Evolutionary conservation across 2,329 filamentous ascomycete genomes (phyloP).

Genomic region (Zymoseptoria pseudotritici): DNA sequence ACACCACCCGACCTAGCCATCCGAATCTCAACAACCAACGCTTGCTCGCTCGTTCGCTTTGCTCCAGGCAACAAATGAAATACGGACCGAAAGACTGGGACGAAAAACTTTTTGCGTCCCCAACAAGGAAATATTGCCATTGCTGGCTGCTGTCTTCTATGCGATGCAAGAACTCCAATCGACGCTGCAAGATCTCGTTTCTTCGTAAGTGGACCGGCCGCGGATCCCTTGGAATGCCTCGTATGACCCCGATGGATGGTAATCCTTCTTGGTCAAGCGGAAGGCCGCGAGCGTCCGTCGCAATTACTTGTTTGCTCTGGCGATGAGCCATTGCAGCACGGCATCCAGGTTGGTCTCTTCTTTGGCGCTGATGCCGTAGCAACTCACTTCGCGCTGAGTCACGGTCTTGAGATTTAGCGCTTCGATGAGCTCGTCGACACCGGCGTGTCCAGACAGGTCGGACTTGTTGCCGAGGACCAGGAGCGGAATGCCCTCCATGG

Average conservation of each 20-base stretch:
- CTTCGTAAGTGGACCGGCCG: conserved; percentile 8
- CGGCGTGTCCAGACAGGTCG: conserved; percentile 81
- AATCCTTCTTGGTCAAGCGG: background rate
- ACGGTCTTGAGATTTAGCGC: conserved; percentile 83
- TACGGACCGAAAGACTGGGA: background rate
- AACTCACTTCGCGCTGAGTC: conserved; percentile 88
- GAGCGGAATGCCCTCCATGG: conserved; percentile 81
- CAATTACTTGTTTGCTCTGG: conserved; percentile 63
- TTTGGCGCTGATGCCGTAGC: conserved; percentile 97
- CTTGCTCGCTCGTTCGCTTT: background rate
- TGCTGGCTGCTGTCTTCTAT: conserved; percentile 28
- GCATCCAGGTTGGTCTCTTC: conserved; percentile 98
- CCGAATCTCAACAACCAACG: background rate
- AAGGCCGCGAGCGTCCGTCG: background rate
- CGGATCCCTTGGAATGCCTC: conserved; percentile 10
- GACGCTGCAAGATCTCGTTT: conserved; percentile 8
- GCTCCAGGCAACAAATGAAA: background rate
- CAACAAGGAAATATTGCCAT: conserved; percentile 22
- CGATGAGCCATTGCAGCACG: conserved; percentile 93
- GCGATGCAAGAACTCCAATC: conserved; percentile 10
- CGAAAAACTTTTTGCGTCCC: background rate
- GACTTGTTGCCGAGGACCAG: conserved; percentile 96
- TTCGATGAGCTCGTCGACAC: conserved; percentile 92
- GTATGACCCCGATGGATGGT: conserved; percentile 3
- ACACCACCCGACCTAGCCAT: background rate